Conservation (phyloP, 208 protist species). For the Porcisia deanei region DNA sequence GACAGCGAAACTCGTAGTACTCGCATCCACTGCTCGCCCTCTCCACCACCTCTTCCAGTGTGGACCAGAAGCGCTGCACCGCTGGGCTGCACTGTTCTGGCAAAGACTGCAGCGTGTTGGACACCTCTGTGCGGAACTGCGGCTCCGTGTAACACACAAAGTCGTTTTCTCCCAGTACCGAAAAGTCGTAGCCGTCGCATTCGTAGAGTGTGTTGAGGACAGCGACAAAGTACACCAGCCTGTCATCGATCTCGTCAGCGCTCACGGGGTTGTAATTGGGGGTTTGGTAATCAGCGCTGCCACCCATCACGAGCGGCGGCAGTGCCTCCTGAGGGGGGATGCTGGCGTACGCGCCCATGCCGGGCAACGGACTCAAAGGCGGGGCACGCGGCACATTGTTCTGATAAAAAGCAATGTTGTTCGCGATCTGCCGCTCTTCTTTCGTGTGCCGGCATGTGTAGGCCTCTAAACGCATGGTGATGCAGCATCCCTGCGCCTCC, state of each 20-base stretch:
- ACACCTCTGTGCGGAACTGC: slow-evolving; percentile 48
- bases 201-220: slow-evolving; percentile 73
- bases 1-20: slow-evolving; percentile 71
- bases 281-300: not conserved
- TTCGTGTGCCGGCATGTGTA: slow-evolving; percentile 80
- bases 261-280: slow-evolving; percentile 19
- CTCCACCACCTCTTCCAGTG: slow-evolving; percentile 45
- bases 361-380: slow-evolving; percentile 33
- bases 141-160: slow-evolving; percentile 57
- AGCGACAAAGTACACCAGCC: slow-evolving; percentile 70
- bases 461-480: slow-evolving; percentile 69
- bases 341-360: slow-evolving; percentile 8
- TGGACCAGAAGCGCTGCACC: slow-evolving; percentile 62
- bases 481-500: slow-evolving; percentile 66
- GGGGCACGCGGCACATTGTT: slow-evolving; percentile 57
- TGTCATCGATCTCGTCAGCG: slow-evolving; percentile 56
- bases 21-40: slow-evolving; percentile 59
- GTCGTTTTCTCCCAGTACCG: slow-evolving; percentile 62
- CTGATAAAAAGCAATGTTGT: slow-evolving; percentile 49
- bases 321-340: slow-evolving; percentile 31
- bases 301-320: slow-evolving; percentile 23
- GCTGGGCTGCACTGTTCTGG: slow-evolving; percentile 50
- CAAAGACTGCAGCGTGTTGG: slow-evolving; percentile 43
- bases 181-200: slow-evolving; percentile 82
- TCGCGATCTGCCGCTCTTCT: slow-evolving; percentile 60